phyloP scores from a whole-genome alignment of 2,329 filamentous ascomycete species.

The Diaporthe ampelina region DNA sequence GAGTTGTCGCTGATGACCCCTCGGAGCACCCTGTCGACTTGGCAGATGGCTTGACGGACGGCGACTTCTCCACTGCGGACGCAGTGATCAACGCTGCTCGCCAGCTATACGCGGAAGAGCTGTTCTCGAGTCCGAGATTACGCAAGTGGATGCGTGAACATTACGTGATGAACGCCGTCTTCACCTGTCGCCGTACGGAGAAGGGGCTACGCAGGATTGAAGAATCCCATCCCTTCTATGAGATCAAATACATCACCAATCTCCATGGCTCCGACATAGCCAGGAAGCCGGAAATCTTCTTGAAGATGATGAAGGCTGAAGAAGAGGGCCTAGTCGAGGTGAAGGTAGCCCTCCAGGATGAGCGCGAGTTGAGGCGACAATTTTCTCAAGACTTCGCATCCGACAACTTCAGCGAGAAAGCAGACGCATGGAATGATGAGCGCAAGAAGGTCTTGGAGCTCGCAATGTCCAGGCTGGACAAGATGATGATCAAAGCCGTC shows the following conservation, averaged over 20 bases:
- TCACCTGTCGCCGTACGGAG: constrained; percentile 92
- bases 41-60: constrained; percentile 82
- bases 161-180: constrained; percentile 85
- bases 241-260: constrained; percentile 95
- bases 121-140: constrained; percentile 89
- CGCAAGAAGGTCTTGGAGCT: constrained; percentile 87
- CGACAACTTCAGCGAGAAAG: constrained; percentile 94
- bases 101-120: constrained; percentile 90
- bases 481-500: constrained; percentile 88
- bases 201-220: constrained; percentile 95
- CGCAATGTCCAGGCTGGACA: constrained; percentile 85
- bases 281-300: constrained; percentile 86
- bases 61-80: constrained; percentile 81
- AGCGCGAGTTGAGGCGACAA: constrained; percentile 80
- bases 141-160: constrained; percentile 86
- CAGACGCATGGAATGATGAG: constrained; percentile 94
- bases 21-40: constrained; percentile 85
- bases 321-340: constrained; percentile 94
- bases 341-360: constrained; percentile 81
- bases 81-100: constrained; percentile 85
- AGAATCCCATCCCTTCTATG: constrained; percentile 95
- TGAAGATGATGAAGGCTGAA: constrained; percentile 98
- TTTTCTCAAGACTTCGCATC: constrained; percentile 90
- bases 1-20: constrained; percentile 88
- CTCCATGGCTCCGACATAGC: constrained; percentile 88